Percentiles rank a stretch among this genome's conserved stretches.
phyloP scores from a whole-genome alignment of 169 alveolate species.

The Babesia sp. region DNA sequence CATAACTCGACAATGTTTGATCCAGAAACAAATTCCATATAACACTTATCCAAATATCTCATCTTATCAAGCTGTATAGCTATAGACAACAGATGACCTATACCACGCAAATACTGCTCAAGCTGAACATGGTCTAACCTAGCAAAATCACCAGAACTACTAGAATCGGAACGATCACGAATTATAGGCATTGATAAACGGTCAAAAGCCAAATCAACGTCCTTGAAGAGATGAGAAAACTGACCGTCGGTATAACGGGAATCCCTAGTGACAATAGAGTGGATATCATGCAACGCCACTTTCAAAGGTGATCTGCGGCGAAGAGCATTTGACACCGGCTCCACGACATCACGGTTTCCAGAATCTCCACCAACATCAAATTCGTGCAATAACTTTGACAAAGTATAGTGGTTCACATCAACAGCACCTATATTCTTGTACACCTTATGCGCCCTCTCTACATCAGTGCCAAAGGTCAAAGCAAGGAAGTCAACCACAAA shows the following conservation, averaged over 20 bases:
- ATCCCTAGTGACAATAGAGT: conserved; percentile 5
- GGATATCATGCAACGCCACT: conserved; percentile 27
- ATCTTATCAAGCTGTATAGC: conserved; percentile 15
- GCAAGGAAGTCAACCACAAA: conserved; percentile 47
- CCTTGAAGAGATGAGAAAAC: neutral
- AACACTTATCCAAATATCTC: neutral
- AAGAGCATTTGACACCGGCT: conserved; percentile 23
- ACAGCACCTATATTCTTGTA: conserved; percentile 22
- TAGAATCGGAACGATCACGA: neutral
- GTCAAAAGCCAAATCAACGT: neutral
- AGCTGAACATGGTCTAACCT: neutral
- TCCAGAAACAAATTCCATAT: conserved; percentile 41
- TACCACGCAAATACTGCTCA: conserved; percentile 30
- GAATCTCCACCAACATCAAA: neutral
- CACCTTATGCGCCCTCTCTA: conserved; percentile 37
- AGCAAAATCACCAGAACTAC: neutral
- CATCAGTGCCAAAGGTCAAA: conserved; percentile 14
- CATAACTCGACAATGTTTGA: conserved; percentile 14
- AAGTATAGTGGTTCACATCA: conserved; percentile 55
- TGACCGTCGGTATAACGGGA: neutral
- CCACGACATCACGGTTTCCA: neutral
- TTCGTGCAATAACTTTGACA: conserved; percentile 35
- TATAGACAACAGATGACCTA: conserved; percentile 39
- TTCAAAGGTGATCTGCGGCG: conserved; percentile 9
- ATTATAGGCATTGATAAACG: neutral